phyloP scores from a whole-genome alignment of 1,284 basidiomycete species.

The Exsudoporus floridanus region DNA sequence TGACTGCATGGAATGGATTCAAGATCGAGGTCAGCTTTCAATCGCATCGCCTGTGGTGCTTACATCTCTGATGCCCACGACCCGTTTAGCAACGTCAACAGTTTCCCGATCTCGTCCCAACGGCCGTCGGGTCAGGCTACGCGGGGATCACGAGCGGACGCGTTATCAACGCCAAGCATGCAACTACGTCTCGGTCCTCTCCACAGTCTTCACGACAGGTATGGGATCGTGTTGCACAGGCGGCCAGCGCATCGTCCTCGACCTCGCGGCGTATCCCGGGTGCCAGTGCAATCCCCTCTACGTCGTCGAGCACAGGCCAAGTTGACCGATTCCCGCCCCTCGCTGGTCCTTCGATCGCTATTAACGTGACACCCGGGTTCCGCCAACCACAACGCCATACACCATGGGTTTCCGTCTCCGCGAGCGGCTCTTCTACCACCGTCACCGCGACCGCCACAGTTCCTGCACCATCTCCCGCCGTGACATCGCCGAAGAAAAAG shows the following conservation, averaged over 20 bases:
- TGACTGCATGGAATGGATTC: slow-evolving; percentile 81
- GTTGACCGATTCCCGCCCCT: slow-evolving; percentile 51
- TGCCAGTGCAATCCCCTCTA: slow-evolving; percentile 14
- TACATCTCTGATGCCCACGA: background rate
- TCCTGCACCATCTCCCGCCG: background rate
- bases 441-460: slow-evolving; percentile 1
- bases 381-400: slow-evolving; percentile 49
- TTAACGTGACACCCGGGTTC: slow-evolving; percentile 20
- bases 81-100: slow-evolving; percentile 69
- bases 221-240: slow-evolving; percentile 86
- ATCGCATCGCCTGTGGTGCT: background rate
- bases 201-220: slow-evolving; percentile 65
- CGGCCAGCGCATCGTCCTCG: slow-evolving; percentile 64
- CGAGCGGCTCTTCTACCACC: slow-evolving; percentile 8
- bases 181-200: slow-evolving; percentile 58
- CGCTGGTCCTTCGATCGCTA: slow-evolving; percentile 20
- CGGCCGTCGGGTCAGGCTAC: slow-evolving; percentile 62
- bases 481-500: slow-evolving; percentile 18
- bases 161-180: slow-evolving; percentile 80
- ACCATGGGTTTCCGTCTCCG: slow-evolving; percentile 48
- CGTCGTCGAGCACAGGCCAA: slow-evolving; percentile 16
- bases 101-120: slow-evolving; percentile 76
- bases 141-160: slow-evolving; percentile 79
- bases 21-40: slow-evolving; percentile 65
- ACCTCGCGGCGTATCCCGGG: slow-evolving; percentile 30